Percentiles rank a stretch among this genome's conserved stretches.
Evolutionary conservation across 192 early-diverging fungal species (phyloP).

Genomic region (Piromyces finnis): DNA sequence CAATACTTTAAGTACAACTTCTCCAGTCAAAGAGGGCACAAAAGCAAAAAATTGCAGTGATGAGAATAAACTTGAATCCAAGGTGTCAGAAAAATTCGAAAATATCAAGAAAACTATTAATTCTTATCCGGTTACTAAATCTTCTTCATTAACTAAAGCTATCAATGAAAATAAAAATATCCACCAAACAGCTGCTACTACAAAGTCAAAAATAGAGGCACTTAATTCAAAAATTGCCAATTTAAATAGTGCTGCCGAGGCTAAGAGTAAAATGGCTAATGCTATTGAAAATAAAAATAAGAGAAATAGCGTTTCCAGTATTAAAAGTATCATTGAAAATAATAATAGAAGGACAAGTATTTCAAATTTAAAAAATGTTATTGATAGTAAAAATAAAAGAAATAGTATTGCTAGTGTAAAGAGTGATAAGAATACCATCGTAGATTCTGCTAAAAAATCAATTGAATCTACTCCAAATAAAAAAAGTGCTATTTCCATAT

Average conservation of each 20-base stretch:
- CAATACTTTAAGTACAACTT: not conserved
- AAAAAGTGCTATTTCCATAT: not conserved
- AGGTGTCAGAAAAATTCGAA: not conserved
- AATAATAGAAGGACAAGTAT: not conserved
- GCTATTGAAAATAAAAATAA: not conserved
- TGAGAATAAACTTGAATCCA: not conserved
- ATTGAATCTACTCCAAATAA: not conserved
- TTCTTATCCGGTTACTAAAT: not conserved
- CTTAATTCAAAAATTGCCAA: not conserved
- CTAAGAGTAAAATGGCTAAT: not conserved
- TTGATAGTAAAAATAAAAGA: not conserved
- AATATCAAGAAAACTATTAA: not conserved
- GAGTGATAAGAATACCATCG: not conserved
- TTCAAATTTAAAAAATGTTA: not conserved
- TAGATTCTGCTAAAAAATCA: not conserved
- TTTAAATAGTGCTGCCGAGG: not conserved
- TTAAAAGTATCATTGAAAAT: not conserved
- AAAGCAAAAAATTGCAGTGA: not conserved
- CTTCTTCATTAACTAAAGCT: not conserved
- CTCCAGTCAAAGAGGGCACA: not conserved
- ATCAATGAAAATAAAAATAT: not conserved
- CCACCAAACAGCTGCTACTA: not conserved
- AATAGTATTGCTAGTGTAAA: not conserved
- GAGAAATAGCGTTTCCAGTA: not conserved
- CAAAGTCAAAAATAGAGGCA: not conserved